Evolutionary conservation across 345 rosid species (phyloP).

Genomic region (thale cress (Arabidopsis thaliana)): DNA sequence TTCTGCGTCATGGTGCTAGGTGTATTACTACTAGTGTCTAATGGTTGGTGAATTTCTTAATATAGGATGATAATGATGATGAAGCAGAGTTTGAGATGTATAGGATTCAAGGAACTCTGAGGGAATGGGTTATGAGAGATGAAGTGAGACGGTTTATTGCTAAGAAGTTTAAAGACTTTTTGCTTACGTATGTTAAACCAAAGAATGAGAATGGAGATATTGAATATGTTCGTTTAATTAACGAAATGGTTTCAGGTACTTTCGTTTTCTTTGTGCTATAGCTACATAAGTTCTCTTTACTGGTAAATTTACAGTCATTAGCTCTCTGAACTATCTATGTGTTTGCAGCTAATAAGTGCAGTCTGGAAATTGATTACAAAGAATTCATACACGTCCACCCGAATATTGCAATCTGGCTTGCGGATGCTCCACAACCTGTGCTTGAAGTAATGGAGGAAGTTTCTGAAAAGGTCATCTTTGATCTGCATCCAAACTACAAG

Average conservation of each 20-base stretch:
- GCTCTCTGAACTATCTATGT: neutral
- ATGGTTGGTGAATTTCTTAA: neutral
- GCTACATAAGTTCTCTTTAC: neutral
- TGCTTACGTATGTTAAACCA: conserved; percentile 75
- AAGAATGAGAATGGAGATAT: conserved; percentile 67
- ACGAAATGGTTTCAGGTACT: conserved; percentile 91
- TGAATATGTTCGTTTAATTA: conserved; percentile 82
- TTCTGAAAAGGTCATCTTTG: conserved; percentile 74
- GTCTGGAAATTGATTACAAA: conserved; percentile 91
- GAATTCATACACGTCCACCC: conserved; percentile 90
- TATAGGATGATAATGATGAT: conserved; percentile 79
- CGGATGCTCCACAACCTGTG: conserved; percentile 98
- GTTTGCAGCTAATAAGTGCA: conserved; percentile 84
- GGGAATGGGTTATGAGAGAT: conserved; percentile 98
- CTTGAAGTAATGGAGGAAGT: conserved; percentile 98
- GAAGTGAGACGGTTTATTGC: conserved; percentile 95
- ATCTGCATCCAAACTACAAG: conserved; percentile 86
- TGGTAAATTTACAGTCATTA: neutral
- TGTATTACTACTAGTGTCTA: neutral
- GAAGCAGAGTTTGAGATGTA: conserved; percentile 93
- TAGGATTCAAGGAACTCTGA: conserved; percentile 83
- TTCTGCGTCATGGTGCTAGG: neutral
- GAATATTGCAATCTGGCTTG: conserved; percentile 95
- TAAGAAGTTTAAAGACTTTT: conserved; percentile 85
- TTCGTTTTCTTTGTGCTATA: neutral